phyloP scores from a whole-genome alignment of 768 basidiomycete species.

The Naematelia encephala region DNA sequence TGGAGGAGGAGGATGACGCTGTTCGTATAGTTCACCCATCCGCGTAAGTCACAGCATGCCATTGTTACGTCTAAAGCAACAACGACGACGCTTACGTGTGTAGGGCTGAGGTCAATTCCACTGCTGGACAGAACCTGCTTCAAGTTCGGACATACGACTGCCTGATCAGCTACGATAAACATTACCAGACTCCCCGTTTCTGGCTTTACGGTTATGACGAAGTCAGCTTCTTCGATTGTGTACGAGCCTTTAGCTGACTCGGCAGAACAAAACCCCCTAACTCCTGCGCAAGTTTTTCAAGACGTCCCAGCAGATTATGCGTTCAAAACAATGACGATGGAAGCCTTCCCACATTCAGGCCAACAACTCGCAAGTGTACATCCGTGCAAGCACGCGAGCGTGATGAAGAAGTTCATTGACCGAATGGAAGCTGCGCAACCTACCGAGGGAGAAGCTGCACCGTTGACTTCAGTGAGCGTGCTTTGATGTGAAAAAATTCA shows the following conservation, averaged over 20 bases:
- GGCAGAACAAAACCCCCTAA: slow-evolving; percentile 83
- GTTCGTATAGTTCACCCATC: slow-evolving; percentile 40
- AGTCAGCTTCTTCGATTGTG: slow-evolving; percentile 54
- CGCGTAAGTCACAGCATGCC: slow-evolving; percentile 22
- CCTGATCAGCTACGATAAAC: slow-evolving; percentile 99
- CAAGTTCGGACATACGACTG: slow-evolving; percentile 99
- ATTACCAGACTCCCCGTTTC: slow-evolving; percentile 96
- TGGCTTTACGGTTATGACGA: slow-evolving; percentile 98
- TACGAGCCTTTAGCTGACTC: background rate
- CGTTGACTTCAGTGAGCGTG: background rate
- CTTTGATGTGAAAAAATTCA: background rate
- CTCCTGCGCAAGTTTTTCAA: slow-evolving; percentile 88
- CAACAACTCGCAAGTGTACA: slow-evolving; percentile 84
- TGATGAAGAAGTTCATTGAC: slow-evolving; percentile 99
- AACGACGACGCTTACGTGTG: background rate
- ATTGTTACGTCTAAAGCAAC: background rate
- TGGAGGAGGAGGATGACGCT: slow-evolving; percentile 77
- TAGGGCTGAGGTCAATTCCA: slow-evolving; percentile 46
- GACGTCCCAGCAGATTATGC: slow-evolving; percentile 97
- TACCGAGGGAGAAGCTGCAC: slow-evolving; percentile 67
- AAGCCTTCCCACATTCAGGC: slow-evolving; percentile 90
- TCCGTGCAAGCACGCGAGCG: slow-evolving; percentile 96
- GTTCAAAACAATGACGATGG: slow-evolving; percentile 97
- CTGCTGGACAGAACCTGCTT: slow-evolving; percentile 75
- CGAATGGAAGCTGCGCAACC: slow-evolving; percentile 73